A percentile compares a stretch with the other conserved stretches of the same genome.
Conservation (phyloP, 495 filamentous ascomycete species). For the Cryomyces minteri region DNA sequence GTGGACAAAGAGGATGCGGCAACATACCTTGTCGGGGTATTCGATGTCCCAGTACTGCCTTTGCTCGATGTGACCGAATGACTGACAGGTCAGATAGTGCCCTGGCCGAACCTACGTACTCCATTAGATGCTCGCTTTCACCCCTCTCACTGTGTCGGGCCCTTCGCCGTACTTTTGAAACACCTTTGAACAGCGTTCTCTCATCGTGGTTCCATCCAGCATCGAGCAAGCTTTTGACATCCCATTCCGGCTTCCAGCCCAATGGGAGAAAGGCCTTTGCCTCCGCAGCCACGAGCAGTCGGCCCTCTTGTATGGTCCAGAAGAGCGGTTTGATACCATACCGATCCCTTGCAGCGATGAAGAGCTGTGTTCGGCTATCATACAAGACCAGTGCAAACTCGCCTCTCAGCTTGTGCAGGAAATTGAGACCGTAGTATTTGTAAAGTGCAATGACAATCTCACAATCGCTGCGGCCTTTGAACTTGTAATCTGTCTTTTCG, state of each 20-base stretch:
- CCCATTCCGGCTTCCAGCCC: constrained; percentile 31
- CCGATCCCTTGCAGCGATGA: constrained; percentile 29
- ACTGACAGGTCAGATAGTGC: constrained; percentile 16
- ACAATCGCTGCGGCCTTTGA: constrained; percentile 24
- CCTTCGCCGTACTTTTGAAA: constrained; percentile 17
- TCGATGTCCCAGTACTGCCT: constrained; percentile 30
- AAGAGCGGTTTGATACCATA: constrained; percentile 36
- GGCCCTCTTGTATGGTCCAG: constrained; percentile 22
- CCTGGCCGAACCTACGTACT: constrained; percentile 8
- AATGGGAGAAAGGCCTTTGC: constrained; percentile 28
- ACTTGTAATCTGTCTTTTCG: constrained; percentile 16
- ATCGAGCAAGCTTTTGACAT: constrained; percentile 22
- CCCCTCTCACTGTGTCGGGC: not conserved
- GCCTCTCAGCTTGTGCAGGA: constrained; percentile 27
- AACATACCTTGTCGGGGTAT: constrained; percentile 27
- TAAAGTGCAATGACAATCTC: constrained; percentile 34
- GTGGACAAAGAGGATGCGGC: not conserved
- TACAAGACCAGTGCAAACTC: constrained; percentile 33
- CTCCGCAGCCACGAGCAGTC: constrained; percentile 24
- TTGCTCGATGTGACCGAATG: constrained; percentile 13
- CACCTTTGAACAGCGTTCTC: constrained; percentile 28
- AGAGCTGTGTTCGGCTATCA: constrained; percentile 19
- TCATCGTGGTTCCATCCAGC: constrained; percentile 20
- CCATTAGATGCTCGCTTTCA: not conserved
- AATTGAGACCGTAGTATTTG: constrained; percentile 24